Conservation (phyloP, 352 stramenopile genomes). For the Globisporangium nodosum region DNA sequence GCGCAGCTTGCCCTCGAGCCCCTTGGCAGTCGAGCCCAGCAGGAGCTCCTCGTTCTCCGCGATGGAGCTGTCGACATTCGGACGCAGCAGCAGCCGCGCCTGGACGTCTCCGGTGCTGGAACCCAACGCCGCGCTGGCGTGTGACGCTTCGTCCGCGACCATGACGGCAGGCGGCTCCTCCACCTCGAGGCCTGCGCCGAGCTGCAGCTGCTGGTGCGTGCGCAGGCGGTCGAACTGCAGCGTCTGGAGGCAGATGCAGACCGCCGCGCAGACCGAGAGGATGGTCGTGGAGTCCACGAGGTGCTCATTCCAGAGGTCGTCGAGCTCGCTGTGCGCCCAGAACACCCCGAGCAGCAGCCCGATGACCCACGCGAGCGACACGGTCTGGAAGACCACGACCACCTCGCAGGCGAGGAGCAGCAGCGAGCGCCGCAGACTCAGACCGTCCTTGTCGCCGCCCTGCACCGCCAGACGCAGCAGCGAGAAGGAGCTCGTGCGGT, state of each 20-base stretch:
- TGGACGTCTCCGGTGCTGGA: constrained; percentile 5
- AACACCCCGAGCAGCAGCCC: constrained; percentile 38
- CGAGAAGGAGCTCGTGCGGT: constrained; percentile 38
- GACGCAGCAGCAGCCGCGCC: constrained; percentile 23
- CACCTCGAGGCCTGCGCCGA: constrained; percentile 50
- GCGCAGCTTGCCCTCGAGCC: constrained; percentile 43
- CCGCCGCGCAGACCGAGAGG: constrained; percentile 21
- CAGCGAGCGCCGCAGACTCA: constrained; percentile 45
- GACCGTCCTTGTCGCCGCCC: constrained; percentile 21
- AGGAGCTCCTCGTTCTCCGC: constrained; percentile 33
- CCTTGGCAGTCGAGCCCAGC: constrained; percentile 26
- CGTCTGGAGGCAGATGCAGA: constrained; percentile 55
- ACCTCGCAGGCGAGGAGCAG: constrained; percentile 58
- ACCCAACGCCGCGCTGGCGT: background rate
- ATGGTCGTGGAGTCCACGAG: constrained; percentile 14
- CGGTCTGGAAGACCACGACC: constrained; percentile 53
- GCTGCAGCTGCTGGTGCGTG: constrained; percentile 55
- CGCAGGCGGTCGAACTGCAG: constrained; percentile 58
- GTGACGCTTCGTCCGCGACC: constrained; percentile 2
- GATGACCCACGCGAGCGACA: constrained; percentile 44
- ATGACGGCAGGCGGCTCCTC: constrained; percentile 26
- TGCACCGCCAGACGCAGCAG: constrained; percentile 46
- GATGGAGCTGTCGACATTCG: constrained; percentile 34
- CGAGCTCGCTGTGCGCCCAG: constrained; percentile 41
- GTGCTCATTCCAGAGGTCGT: constrained; percentile 29